Base-by-base conservation (phyloP, 192 early-diverging fungal species). In the Backusella tuberculispora region DNA sequence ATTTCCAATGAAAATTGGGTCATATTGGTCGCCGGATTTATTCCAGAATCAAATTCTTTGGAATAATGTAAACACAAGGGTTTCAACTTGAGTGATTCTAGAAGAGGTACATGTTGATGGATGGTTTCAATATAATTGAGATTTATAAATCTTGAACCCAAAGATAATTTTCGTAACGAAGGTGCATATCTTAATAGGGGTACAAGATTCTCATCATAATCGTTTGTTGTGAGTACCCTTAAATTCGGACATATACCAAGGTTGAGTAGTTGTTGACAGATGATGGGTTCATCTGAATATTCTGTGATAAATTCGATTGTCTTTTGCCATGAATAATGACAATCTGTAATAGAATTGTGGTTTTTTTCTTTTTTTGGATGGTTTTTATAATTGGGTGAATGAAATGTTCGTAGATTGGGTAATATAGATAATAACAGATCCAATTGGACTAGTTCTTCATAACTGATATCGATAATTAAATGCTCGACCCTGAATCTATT, bases 341-440 rank as follows among this genome's bases (percentile, higher is more conserved):
- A 2, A 34, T 34, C 29, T 34, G 29, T 34, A 34, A 34, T 34
- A 34, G 1, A 34, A 34, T 34, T 2, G 2, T 34, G 1, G 0
- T 34, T 12, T 24, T 26, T 60, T 12, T 24, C 53, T 26, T 60
- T 60, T 24, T 13, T 12, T 17, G 53, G 53, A 60, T 60, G 53
- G 9, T 60, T 60, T 60, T 60, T 60, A 60, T 60, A 60, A 26
- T 60, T 60, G 12, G 53, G 53, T 26, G 53, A 60, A n/a, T 60
- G 53, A 60, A 60, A 26, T 24, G 26, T 24, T 10, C 26, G 21
- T 60, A 60, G 21, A 60, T 60, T 60, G 26, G 53, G 53, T 4
- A 60, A 24, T n/a, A 60, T 21, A 60, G 9, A 60, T 24, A 60
- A 60, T 3, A 60, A 26, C 2, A 12, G 24, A 0, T 26, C 26